Evolutionary conservation across 371 early-diverging fungal genomes (phyloP).

Genomic region (Zopfochytrium polystomum): DNA sequence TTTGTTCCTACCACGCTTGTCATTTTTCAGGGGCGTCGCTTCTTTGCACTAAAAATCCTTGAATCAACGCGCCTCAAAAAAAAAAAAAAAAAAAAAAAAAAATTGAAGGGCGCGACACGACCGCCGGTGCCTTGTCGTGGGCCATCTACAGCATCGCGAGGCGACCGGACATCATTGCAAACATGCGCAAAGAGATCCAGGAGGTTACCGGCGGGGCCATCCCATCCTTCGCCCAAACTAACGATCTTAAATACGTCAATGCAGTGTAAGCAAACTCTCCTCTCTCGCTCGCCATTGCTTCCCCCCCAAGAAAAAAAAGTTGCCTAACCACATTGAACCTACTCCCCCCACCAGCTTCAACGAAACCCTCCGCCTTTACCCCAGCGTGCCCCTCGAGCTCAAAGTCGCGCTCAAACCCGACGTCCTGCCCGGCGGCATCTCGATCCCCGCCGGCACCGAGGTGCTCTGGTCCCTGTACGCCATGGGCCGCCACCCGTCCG

Average conservation of each 20-base stretch:
- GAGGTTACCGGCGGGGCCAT: constrained; percentile 29
- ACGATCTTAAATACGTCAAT: constrained; percentile 34
- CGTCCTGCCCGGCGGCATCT: constrained; percentile 67
- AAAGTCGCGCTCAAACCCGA: constrained; percentile 67
- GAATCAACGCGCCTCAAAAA: no score
- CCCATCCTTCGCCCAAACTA: constrained; percentile 44
- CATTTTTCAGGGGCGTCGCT: not conserved
- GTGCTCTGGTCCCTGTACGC: constrained; percentile 51
- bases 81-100: no score
- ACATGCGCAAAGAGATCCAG: constrained; percentile 50
- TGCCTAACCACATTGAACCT: not conserved
- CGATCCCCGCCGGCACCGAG: constrained; percentile 54
- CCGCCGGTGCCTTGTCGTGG: constrained; percentile 71
- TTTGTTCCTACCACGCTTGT: no score
- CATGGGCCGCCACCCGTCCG: constrained; percentile 52
- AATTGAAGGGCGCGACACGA: constrained; percentile 57
- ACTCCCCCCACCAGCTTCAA: constrained; percentile 31
- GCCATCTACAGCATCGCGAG: constrained; percentile 50
- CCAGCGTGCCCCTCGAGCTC: constrained; percentile 64
- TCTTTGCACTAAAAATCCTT: not conserved
- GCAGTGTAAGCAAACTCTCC: constrained; percentile 9
- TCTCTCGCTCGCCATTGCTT: not conserved
- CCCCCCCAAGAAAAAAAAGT: not conserved
- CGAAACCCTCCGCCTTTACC: constrained; percentile 71
- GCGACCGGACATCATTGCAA: constrained; percentile 46